A percentile compares a stretch with the other conserved stretches of the same genome.
Conservation (phyloP, 1,284 basidiomycete species). For the Salmacisia buchloeana region DNA sequence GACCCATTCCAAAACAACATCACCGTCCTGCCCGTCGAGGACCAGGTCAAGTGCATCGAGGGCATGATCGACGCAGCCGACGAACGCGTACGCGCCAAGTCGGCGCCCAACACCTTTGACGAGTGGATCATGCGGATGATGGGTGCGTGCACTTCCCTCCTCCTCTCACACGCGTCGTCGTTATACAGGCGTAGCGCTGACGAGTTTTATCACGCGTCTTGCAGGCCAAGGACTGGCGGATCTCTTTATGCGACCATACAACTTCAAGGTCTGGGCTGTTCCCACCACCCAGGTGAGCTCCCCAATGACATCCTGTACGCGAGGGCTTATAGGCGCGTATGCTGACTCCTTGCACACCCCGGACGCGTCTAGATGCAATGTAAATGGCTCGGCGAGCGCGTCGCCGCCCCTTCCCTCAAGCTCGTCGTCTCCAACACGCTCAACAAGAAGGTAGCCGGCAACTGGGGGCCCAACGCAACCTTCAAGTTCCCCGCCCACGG, state of each 20-base stretch:
- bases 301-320: not conserved
- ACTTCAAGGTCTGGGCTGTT: constrained; percentile 59
- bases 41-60: constrained; percentile 56
- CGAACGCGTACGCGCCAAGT: constrained; percentile 47
- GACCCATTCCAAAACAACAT: constrained; percentile 57
- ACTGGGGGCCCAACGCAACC: constrained; percentile 58
- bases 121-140: constrained; percentile 58
- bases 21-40: constrained; percentile 54
- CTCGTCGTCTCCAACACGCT: constrained; percentile 56
- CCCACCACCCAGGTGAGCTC: constrained; percentile 52
- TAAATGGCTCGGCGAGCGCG: constrained; percentile 58
- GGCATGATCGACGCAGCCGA: constrained; percentile 55
- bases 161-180: not conserved
- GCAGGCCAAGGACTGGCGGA: constrained; percentile 54
- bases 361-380: constrained; percentile 60
- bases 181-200: not conserved
- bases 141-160: constrained; percentile 28
- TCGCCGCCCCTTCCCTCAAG: constrained; percentile 57
- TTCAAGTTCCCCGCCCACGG: constrained; percentile 57
- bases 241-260: constrained; percentile 58
- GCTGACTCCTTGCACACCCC: not conserved
- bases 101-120: constrained; percentile 53
- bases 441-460: constrained; percentile 55
- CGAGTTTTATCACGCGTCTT: not conserved
- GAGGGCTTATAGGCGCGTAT: not conserved